Percentiles rank a stretch among this genome's conserved stretches.
Conservation (phyloP, 2,329 filamentous ascomycete genomes). For the Sclerotinia sclerotiorum region DNA sequence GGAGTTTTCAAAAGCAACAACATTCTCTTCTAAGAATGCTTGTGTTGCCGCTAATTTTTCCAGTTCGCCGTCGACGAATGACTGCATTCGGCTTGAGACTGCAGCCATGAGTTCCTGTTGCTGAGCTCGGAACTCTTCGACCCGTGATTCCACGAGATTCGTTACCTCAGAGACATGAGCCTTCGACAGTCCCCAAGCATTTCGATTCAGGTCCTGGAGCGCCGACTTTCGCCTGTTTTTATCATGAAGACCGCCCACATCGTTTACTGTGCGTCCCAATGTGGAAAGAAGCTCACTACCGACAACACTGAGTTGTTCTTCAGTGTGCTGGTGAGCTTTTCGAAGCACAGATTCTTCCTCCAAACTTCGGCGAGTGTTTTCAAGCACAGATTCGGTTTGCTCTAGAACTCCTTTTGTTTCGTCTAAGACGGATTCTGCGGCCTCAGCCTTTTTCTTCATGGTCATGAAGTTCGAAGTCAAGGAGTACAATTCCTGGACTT, state of each 20-base stretch:
- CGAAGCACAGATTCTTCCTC: conserved; percentile 77
- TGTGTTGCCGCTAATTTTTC: conserved; percentile 69
- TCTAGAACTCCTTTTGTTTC: conserved; percentile 79
- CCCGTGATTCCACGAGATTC: conserved; percentile 69
- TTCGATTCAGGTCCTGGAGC: conserved; percentile 75
- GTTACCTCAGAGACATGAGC: conserved; percentile 76
- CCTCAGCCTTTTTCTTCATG: conserved; percentile 86
- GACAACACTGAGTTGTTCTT: conserved; percentile 70
- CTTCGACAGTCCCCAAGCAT: conserved; percentile 75
- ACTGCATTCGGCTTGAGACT: conserved; percentile 70
- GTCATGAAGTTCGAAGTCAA: conserved; percentile 84
- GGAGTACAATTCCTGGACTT: conserved; percentile 86
- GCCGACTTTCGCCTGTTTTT: conserved; percentile 86
- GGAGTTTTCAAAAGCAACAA: conserved; percentile 65
- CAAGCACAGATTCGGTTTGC: conserved; percentile 82
- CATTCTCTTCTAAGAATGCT: conserved; percentile 67
- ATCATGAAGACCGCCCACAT: conserved; percentile 78
- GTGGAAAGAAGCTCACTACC: conserved; percentile 77
- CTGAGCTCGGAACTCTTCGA: conserved; percentile 69
- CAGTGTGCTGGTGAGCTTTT: conserved; percentile 82
- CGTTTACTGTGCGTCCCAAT: conserved; percentile 72
- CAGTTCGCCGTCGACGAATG: conserved; percentile 75
- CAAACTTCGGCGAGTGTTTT: conserved; percentile 72
- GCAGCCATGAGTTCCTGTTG: conserved; percentile 69
- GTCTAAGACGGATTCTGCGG: conserved; percentile 68